Conservation (phyloP, 306 rosid species). For the Casuarina cunninghamiana region DNA sequence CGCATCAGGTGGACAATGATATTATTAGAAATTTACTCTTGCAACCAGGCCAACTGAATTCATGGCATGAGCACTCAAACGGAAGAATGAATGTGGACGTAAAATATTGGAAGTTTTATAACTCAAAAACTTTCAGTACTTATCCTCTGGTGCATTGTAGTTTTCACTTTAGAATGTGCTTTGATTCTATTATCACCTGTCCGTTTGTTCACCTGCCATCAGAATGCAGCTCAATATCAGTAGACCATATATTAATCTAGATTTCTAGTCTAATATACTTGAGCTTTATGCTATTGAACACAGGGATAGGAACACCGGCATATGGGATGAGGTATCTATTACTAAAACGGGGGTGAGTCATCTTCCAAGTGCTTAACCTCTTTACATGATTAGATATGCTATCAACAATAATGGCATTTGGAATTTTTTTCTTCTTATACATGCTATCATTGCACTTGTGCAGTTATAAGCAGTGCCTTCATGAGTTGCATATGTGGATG, state of each 20-base stretch:
- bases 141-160: not conserved
- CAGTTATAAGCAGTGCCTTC: not conserved
- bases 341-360: constrained; percentile 82
- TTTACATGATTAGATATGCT: constrained; percentile 6
- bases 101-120: not conserved
- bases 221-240: not conserved
- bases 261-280: constrained; percentile 26
- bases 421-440: not conserved
- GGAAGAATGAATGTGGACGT: not conserved
- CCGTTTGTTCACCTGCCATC: not conserved
- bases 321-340: constrained; percentile 95
- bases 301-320: constrained; percentile 98
- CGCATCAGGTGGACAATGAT: not conserved
- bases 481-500: not conserved
- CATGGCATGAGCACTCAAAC: too few species aligned
- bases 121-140: too few species aligned
- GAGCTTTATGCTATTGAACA: constrained; percentile 21
- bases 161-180: not conserved
- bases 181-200: not conserved
- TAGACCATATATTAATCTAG: constrained; percentile 16
- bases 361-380: constrained; percentile 20
- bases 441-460: not conserved
- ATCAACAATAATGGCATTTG: not conserved
- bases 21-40: not conserved
- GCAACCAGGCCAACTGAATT: not conserved